phyloP scores from a whole-genome alignment of 2,329 filamentous ascomycete genomes.

The Aspergillus luchuensis region DNA sequence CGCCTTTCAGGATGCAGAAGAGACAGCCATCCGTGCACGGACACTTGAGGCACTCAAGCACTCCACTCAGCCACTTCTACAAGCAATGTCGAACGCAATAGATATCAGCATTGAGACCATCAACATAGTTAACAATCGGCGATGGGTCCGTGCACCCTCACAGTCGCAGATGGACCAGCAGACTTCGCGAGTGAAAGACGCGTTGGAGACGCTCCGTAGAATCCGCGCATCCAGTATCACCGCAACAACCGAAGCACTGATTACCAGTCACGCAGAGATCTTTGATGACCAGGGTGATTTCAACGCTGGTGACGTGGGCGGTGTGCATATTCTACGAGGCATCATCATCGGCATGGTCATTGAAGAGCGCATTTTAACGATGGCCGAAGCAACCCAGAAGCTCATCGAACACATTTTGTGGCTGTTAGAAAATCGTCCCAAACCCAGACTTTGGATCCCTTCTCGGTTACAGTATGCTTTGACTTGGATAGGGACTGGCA shows the following conservation, averaged over 20 bases:
- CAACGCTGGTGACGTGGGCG: not conserved
- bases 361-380: conserved; percentile 45
- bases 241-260: not conserved
- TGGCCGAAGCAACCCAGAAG: conserved; percentile 7
- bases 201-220: conserved; percentile 28
- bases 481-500: conserved; percentile 42
- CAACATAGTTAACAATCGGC: conserved; percentile 30
- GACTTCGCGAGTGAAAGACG: conserved; percentile 17
- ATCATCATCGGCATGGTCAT: conserved; percentile 53
- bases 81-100: conserved; percentile 30
- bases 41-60: conserved; percentile 35
- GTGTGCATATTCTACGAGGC: conserved; percentile 37
- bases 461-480: conserved; percentile 43
- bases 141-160: conserved; percentile 31
- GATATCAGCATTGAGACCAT: conserved; percentile 32
- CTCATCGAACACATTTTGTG: conserved; percentile 43
- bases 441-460: conserved; percentile 48
- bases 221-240: conserved; percentile 19
- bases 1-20: conserved; percentile 43
- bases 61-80: conserved; percentile 31
- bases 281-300: conserved; percentile 25
- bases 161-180: conserved; percentile 3
- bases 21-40: conserved; percentile 12
- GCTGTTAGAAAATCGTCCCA: conserved; percentile 40
- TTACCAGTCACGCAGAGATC: conserved; percentile 22